Evolutionary conservation across 768 basidiomycete genomes (phyloP).

Genomic region (Suillus alpinus): DNA sequence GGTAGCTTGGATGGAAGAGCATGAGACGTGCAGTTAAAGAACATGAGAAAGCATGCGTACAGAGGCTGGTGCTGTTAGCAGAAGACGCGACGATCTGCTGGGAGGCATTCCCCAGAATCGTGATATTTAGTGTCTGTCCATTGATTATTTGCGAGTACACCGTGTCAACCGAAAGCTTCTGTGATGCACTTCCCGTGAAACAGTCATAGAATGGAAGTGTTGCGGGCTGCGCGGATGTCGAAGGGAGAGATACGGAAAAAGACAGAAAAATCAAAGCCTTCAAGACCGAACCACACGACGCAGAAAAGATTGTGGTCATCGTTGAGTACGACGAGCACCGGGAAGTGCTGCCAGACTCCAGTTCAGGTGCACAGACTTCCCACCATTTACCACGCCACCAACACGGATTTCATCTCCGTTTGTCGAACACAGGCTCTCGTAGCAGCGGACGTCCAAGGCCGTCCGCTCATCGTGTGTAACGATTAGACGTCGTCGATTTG

Average conservation of each 20-base stretch:
- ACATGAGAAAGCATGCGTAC: constrained; percentile 38
- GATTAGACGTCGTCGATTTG: neutral
- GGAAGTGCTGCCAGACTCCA: neutral
- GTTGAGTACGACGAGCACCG: constrained; percentile 18
- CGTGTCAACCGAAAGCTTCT: constrained; percentile 63
- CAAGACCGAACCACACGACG: constrained; percentile 8
- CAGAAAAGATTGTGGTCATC: constrained; percentile 17
- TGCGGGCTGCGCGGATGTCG: constrained; percentile 52
- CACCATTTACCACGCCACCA: constrained; percentile 26
- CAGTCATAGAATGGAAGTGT: constrained; percentile 67
- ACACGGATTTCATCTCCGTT: constrained; percentile 4
- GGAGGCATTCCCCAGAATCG: constrained; percentile 64
- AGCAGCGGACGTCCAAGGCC: neutral
- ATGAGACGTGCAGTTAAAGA: constrained; percentile 7
- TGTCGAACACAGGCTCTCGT: neutral
- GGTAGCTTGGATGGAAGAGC: constrained; percentile 54
- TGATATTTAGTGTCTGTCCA: constrained; percentile 58
- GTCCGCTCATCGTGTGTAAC: neutral
- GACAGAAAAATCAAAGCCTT: constrained; percentile 9
- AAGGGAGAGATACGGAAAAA: constrained; percentile 19
- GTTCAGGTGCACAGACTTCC: neutral
- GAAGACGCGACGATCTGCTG: constrained; percentile 58
- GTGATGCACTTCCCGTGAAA: constrained; percentile 49
- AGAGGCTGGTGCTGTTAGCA: constrained; percentile 60
- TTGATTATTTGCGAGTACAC: constrained; percentile 72